Base-by-base conservation (phyloP, 202 grass and related monocot species). In the Hordeum pubiflorum region DNA sequence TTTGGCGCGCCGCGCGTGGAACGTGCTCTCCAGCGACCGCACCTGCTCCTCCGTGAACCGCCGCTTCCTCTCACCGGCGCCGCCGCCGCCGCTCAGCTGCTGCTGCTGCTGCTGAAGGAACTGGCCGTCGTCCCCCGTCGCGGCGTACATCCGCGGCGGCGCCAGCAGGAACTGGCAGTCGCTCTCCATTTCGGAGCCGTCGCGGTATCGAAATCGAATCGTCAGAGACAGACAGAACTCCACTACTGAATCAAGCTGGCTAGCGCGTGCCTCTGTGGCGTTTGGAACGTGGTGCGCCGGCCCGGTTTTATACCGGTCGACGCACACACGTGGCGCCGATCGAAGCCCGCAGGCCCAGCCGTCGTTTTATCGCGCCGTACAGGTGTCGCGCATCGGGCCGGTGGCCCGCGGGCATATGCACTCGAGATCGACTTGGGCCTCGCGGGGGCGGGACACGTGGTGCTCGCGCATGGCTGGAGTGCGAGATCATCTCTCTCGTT, bases 31-130 rank as follows among this genome's bases (percentile, higher is more conserved):
- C 37, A 97, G 88, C 36, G 90, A 93, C 23, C 81, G 85, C 59
- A 97, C 89, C 81, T 97, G 93, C 84, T 97, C 88, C 11, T 93
- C 93, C 72, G 89, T 97, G 77, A 97, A 93, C 83, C 93, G 80
- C n/a, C 84, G 75, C 90, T 97, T 97, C 80, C 82, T 66, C 65
- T 86, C 86, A 6, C 60, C 73, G 33, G 9, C 74, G 41, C 68
- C 72, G 32, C 55, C 81, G 3, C 58, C 41, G 57, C 33, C 39
- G 41, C 46, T 59, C 63, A 14, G 0, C 52, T 1, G 27, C 38
- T 13, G 10, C 26, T 6, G 37, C 38, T 39, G 43, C 43, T 5
- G 46, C 23, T 21, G 79, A 58, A 68, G 13, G 12, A 82, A 20
- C 50, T 26, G 48, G 11, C 23, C 37, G 0, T 46, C 78, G 57